Percentiles rank a stretch among this genome's conserved stretches.
Conservation (phyloP, 2,329 filamentous ascomycete genomes). For the Ophiostoma fasciatum region DNA sequence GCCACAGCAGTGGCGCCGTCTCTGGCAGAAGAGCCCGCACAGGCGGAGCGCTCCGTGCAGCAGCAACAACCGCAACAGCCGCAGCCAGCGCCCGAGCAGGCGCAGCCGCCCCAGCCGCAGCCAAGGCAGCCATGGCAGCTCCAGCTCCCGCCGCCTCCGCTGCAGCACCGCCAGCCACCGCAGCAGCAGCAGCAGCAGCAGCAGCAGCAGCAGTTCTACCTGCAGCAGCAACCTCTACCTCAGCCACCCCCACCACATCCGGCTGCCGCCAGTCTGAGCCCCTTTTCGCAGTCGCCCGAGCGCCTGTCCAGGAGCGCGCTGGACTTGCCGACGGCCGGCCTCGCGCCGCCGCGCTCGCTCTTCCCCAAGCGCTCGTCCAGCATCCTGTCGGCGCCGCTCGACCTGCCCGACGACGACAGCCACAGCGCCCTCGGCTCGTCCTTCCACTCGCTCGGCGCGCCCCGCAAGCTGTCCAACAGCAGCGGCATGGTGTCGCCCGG, state of each 20-base stretch:
- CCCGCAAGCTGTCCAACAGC: constrained; percentile 65
- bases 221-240: constrained; percentile 10
- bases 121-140: background rate
- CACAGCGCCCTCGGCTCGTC: constrained; percentile 36
- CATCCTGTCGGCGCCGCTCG: constrained; percentile 45
- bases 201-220: constrained; percentile 1
- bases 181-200: background rate
- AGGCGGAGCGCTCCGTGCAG: background rate
- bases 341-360: constrained; percentile 34
- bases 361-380: constrained; percentile 42
- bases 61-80: background rate
- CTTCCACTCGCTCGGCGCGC: constrained; percentile 43
- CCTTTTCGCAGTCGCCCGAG: constrained; percentile 25
- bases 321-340: constrained; percentile 28
- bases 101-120: background rate
- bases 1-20: no score
- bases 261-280: constrained; percentile 9
- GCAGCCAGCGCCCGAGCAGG: background rate
- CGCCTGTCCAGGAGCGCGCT: constrained; percentile 26
- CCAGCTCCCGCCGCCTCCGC: no score
- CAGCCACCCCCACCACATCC: constrained; percentile 21
- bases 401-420: constrained; percentile 58
- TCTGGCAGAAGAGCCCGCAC: background rate
- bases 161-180: background rate
- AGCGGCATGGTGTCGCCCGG: constrained; percentile 45